A percentile compares a stretch with the other conserved stretches of the same genome.
phyloP scores from a whole-genome alignment of 257 asterid species.

The Fraxinus anomala region DNA sequence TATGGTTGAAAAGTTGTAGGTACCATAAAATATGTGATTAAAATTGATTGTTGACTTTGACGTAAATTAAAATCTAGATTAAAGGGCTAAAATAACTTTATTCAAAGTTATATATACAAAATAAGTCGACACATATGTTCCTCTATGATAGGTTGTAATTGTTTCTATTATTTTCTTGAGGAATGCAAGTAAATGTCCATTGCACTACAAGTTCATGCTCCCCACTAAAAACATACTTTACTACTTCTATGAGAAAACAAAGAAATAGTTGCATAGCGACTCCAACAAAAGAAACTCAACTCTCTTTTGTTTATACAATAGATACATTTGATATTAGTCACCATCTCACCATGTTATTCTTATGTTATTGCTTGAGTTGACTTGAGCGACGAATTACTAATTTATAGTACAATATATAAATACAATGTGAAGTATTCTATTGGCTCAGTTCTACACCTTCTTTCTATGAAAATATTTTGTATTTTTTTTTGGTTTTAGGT shows the following conservation, averaged over 20 bases:
- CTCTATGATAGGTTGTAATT: too few relatives aligned
- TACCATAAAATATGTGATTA: too few relatives aligned
- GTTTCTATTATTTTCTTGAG: background rate
- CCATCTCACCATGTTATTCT: background rate
- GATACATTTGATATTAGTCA: background rate
- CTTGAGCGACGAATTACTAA: background rate
- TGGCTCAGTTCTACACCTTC: background rate
- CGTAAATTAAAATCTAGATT: too few relatives aligned
- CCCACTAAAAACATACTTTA: background rate
- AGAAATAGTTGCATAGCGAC: background rate
- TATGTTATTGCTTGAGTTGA: background rate
- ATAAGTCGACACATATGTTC: too few relatives aligned
- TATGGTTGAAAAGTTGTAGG: too few relatives aligned
- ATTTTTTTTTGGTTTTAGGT: too few relatives aligned
- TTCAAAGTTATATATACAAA: too few relatives aligned
- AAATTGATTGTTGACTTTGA: too few relatives aligned
- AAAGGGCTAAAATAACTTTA: too few relatives aligned
- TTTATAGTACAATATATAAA: background rate
- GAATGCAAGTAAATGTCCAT: background rate
- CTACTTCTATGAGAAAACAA: background rate
- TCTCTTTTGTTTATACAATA: background rate
- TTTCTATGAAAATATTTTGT: too few relatives aligned
- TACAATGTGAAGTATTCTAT: background rate
- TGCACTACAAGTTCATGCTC: background rate
- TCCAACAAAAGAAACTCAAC: conserved; percentile 2